phyloP scores from a whole-genome alignment of 176 grass and related monocot genomes.

The Metroxylon sagu region DNA sequence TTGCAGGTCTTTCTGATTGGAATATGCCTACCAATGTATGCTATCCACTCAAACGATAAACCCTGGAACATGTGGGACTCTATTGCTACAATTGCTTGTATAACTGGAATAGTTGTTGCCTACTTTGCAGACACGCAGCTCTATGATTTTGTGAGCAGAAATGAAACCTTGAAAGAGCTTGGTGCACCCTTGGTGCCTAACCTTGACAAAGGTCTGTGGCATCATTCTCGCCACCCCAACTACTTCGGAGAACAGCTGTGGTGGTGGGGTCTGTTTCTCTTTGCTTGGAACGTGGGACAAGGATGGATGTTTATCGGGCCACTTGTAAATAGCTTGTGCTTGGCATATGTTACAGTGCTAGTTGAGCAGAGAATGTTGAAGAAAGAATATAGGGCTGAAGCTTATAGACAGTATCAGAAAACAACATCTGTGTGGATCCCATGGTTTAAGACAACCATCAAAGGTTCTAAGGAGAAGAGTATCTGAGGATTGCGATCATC shows the following conservation, averaged over 20 bases:
- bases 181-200: conserved; percentile 29
- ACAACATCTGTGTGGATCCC: conserved; percentile 78
- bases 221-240: conserved; percentile 87
- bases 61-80: conserved; percentile 53
- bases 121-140: conserved; percentile 84
- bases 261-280: conserved; percentile 84
- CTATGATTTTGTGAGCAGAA: conserved; percentile 48
- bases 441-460: conserved; percentile 52
- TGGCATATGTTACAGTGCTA: conserved; percentile 79
- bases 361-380: conserved; percentile 72
- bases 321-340: conserved; percentile 62
- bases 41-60: conserved; percentile 45
- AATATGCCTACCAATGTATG: conserved; percentile 76
- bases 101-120: conserved; percentile 49
- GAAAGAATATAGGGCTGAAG: conserved; percentile 52
- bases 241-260: conserved; percentile 88
- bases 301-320: conserved; percentile 68
- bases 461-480: conserved; percentile 34
- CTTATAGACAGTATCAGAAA: conserved; percentile 62
- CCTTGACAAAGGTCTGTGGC: conserved; percentile 59
- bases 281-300: conserved; percentile 68
- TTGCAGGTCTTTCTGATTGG: conserved; percentile 81
- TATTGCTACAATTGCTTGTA: conserved; percentile 31
- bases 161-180: conserved; percentile 36
- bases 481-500: conserved; percentile 12